Evolutionary conservation across 371 early-diverging fungal genomes (phyloP), one percentile per base, ranked within the genome.

Genomic region (Rhizopus stolonifer): DNA sequence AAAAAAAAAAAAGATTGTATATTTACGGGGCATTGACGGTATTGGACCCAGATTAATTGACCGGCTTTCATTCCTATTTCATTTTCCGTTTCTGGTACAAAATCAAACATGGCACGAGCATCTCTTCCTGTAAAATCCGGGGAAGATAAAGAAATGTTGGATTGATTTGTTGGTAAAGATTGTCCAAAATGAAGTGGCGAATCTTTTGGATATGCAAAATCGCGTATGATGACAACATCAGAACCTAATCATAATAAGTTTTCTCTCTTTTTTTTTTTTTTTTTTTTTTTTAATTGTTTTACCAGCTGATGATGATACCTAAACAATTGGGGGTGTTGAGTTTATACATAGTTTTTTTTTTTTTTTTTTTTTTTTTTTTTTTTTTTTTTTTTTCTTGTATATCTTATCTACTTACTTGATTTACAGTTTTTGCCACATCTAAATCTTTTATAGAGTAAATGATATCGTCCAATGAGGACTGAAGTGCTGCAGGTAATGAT

Each of bases 51-150:
- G 13, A 89, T 51, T 13, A 65, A 54, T 52, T 87, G 86, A 21
- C 81, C 84, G 51, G 86, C 81, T 10, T 76, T 64, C 56, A 89
- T 81, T 24, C 66, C 77, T 49, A 88, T 65, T 69, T 89, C 90
- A 21, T 70, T 79, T 15, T 81, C 74, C 40, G 83, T 84, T 57
- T 86, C 86, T 22, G 87, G 89, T 26, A 70, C 74, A 69, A 89
- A 89, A 53, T 89, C 88, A 58, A 88, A 89, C n/a, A 89, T 58
- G 13, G 85, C 90, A 50, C 77, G 72, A 24, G 74, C 86, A 59
- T 71, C 69, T 51, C 66, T 72, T 43, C 77, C 78, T 29, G 54
- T 70, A 51, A 61, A 72, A 31, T 74, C 79, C 5, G 72, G 66
- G 1, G 61, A 58, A 50, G 58, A 60, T 43, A 47, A 58, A 23